phyloP scores from a whole-genome alignment of 805 yeast genomes.

The Ogataea pilisensis region DNA sequence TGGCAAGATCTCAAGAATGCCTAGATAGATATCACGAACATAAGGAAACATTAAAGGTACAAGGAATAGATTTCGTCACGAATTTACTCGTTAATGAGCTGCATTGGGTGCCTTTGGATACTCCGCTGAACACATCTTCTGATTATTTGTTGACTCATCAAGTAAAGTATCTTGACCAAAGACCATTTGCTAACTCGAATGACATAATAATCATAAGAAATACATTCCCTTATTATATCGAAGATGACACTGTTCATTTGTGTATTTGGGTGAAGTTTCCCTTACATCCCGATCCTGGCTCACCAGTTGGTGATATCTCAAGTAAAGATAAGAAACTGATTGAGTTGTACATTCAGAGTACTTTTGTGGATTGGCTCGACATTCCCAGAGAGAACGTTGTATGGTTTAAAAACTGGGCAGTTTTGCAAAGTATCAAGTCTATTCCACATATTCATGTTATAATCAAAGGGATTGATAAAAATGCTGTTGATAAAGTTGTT shows the following conservation, averaged over 20 bases:
- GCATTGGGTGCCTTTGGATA: slow-evolving; percentile 41
- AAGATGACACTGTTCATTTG: slow-evolving; percentile 47
- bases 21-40: slow-evolving; percentile 43
- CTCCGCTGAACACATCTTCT: slow-evolving; percentile 13
- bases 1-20: slow-evolving; percentile 45
- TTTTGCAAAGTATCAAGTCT: slow-evolving; percentile 61
- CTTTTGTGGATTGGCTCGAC: slow-evolving; percentile 45
- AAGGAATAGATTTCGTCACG: slow-evolving; percentile 41
- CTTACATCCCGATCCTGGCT: slow-evolving; percentile 47
- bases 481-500: slow-evolving; percentile 18
- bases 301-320: slow-evolving; percentile 49
- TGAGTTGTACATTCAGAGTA: slow-evolving; percentile 41
- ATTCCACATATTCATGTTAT: slow-evolving; percentile 71
- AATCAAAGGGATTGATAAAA: slow-evolving; percentile 36
- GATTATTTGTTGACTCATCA: slow-evolving; percentile 12
- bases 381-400: slow-evolving; percentile 36
- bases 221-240: slow-evolving; percentile 66
- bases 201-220: slow-evolving; percentile 49
- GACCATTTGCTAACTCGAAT: slow-evolving; percentile 36
- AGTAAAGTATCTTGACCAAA: slow-evolving; percentile 30
- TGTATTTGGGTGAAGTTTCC: slow-evolving; percentile 65
- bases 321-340: slow-evolving; percentile 37
- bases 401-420: slow-evolving; percentile 75
- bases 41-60: slow-evolving; percentile 35
- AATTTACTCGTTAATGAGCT: slow-evolving; percentile 45